Evolutionary conservation across 1,139 yeast genomes (phyloP).

Genomic region (Hansenula lynferdii): DNA sequence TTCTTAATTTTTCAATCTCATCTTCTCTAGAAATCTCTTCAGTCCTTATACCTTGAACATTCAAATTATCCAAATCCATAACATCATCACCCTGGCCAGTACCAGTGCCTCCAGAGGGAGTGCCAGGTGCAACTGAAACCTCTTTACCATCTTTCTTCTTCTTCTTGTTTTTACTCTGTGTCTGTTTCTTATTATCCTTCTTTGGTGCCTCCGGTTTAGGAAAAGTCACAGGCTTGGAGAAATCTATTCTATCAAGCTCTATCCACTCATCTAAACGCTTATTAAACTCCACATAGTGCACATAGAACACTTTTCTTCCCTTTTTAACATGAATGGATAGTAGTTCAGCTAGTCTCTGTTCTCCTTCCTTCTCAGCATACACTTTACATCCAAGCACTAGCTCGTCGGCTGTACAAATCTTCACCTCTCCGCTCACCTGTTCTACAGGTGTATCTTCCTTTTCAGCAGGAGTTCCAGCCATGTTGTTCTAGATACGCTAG

Average conservation of each 20-base stretch:
- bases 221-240: conserved; percentile 57
- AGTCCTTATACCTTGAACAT: conserved; percentile 72
- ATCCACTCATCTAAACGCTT: conserved; percentile 97
- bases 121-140: conserved; percentile 15
- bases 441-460: background rate
- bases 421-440: conserved; percentile 13
- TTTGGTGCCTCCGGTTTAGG: conserved; percentile 57
- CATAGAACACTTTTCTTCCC: conserved; percentile 79
- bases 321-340: conserved; percentile 72
- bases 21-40: conserved; percentile 81
- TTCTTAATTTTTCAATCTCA: conserved; percentile 86
- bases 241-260: conserved; percentile 62
- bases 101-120: conserved; percentile 13
- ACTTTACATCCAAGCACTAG: conserved; percentile 73
- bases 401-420: conserved; percentile 35
- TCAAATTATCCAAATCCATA: conserved; percentile 81
- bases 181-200: conserved; percentile 33
- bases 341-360: conserved; percentile 77
- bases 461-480: background rate
- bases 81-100: conserved; percentile 46
- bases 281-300: conserved; percentile 91
- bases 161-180: conserved; percentile 23
- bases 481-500: too few species aligned
- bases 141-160: conserved; percentile 20
- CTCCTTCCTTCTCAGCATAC: conserved; percentile 76